phyloP scores from a whole-genome alignment of 2,329 filamentous ascomycete species.

The Aspergillus phoenicis region DNA sequence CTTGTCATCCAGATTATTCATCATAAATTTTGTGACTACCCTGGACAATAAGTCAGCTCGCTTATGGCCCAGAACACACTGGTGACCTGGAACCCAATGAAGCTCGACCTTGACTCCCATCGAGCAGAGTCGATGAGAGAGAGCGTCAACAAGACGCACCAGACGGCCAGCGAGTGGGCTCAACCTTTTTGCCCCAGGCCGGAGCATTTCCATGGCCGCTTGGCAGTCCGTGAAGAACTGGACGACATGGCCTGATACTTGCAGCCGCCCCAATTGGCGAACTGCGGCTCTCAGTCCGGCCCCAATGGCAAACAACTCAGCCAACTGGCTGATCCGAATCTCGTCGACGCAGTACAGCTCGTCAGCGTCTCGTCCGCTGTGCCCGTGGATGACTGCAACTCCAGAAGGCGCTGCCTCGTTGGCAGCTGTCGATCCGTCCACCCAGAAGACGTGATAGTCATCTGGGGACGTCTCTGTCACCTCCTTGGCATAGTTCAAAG shows the following conservation, averaged over 20 bases:
- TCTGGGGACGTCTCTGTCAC: neutral
- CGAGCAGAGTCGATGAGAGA: neutral
- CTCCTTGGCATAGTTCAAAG: neutral
- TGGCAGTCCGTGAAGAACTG: conserved; percentile 1
- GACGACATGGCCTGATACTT: neutral
- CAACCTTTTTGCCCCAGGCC: neutral
- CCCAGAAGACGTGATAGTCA: neutral
- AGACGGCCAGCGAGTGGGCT: neutral
- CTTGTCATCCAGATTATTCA: too few species aligned
- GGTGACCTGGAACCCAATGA: conserved; percentile 10
- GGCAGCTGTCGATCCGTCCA: neutral
- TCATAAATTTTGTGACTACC: neutral
- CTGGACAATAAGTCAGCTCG: neutral
- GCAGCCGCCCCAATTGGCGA: neutral
- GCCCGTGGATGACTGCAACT: neutral
- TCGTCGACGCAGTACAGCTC: neutral
- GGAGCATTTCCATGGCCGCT: neutral
- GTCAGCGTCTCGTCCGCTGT: too few species aligned
- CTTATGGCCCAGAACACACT: neutral
- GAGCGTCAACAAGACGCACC: neutral
- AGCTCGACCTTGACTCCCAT: conserved; percentile 5
- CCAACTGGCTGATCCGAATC: neutral
- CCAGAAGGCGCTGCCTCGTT: neutral
- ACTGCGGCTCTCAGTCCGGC: conserved; percentile 4
- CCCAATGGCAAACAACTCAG: conserved; percentile 6